A percentile compares a stretch with the other conserved stretches of the same genome.
Evolutionary conservation across 2,329 filamentous ascomycete species (phyloP).

Genomic region (Diplodia seriata): DNA sequence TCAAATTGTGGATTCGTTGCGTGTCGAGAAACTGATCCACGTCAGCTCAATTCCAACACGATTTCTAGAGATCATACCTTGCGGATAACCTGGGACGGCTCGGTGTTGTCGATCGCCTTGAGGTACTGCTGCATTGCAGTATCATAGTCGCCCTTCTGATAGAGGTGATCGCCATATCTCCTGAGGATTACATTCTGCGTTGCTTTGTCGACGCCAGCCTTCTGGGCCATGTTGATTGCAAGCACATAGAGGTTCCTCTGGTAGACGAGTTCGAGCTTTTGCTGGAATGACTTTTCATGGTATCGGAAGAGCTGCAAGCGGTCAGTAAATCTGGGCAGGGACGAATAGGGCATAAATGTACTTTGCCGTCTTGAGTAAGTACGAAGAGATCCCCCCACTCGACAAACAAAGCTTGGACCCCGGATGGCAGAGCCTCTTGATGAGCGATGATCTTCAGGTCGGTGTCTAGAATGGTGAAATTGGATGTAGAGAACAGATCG

Average conservation of each 20-base stretch:
- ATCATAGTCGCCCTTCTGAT: conserved; percentile 94
- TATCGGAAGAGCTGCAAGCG: conserved; percentile 76
- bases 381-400: conserved; percentile 93
- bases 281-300: conserved; percentile 87
- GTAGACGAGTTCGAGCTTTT: conserved; percentile 91
- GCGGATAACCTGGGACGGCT: conserved; percentile 93
- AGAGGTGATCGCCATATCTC: conserved; percentile 91
- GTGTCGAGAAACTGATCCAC: conserved; percentile 81
- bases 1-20: conserved; percentile 95
- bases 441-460: conserved; percentile 90
- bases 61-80: conserved; percentile 64
- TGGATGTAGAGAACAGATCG: conserved; percentile 83
- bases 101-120: conserved; percentile 92
- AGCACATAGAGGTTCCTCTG: conserved; percentile 91
- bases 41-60: conserved; percentile 33
- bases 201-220: conserved; percentile 76
- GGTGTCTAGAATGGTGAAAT: conserved; percentile 89
- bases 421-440: conserved; percentile 81
- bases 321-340: conserved; percentile 33
- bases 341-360: conserved; percentile 48
- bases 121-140: conserved; percentile 99
- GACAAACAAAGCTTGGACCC: conserved; percentile 79
- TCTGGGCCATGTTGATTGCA: conserved; percentile 91
- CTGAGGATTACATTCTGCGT: conserved; percentile 93
- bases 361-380: conserved; percentile 91